Percentiles rank a stretch among this genome's conserved stretches.
These are phyloP conservation scores for Gossypium turneri DNA, from an alignment of 345 rosid genomes.

Conservation along the genomic window DNA sequence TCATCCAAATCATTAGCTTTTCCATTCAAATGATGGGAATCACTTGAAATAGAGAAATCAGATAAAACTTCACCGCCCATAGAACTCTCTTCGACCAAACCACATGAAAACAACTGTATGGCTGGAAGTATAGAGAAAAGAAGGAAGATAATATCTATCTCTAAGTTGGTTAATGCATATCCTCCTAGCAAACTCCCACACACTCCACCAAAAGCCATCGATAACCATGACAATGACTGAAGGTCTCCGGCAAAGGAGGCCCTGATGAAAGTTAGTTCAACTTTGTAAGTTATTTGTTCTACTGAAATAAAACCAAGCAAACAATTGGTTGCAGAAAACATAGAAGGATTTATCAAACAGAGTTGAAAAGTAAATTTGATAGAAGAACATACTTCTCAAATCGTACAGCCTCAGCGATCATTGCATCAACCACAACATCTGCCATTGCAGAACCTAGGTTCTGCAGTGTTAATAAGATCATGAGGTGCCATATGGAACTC, in stretches of 20 bases:
- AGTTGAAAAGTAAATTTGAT: slow-evolving; percentile 1
- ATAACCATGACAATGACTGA: slow-evolving; percentile 83
- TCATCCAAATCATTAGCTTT: slow-evolving; percentile 28
- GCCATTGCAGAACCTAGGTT: slow-evolving; percentile 96
- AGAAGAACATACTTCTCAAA: slow-evolving; percentile 48
- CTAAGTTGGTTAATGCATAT: slow-evolving; percentile 63
- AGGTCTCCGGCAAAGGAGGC: slow-evolving; percentile 92
- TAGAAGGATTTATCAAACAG: not conserved
- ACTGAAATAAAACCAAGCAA: not conserved
- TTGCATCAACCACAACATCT: slow-evolving; percentile 94
- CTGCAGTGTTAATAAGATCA: slow-evolving; percentile 67
- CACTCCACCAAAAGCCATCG: slow-evolving; percentile 93
- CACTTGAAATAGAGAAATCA: slow-evolving; percentile 28
- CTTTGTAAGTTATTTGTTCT: not conserved
- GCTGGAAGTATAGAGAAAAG: slow-evolving; percentile 69
- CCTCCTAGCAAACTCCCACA: slow-evolving; percentile 92
- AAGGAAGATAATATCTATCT: slow-evolving; percentile 69
- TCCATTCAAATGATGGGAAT: slow-evolving; percentile 39
- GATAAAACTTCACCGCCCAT: slow-evolving; percentile 24
- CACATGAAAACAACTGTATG: slow-evolving; percentile 71
- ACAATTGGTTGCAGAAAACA: not conserved
- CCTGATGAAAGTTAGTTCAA: slow-evolving; percentile 37
- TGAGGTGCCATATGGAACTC: slow-evolving; percentile 60
- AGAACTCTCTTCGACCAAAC: slow-evolving; percentile 60
- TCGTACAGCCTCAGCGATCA: slow-evolving; percentile 95